phyloP scores from a whole-genome alignment of 768 basidiomycete species.

The Kondoa subrosea region DNA sequence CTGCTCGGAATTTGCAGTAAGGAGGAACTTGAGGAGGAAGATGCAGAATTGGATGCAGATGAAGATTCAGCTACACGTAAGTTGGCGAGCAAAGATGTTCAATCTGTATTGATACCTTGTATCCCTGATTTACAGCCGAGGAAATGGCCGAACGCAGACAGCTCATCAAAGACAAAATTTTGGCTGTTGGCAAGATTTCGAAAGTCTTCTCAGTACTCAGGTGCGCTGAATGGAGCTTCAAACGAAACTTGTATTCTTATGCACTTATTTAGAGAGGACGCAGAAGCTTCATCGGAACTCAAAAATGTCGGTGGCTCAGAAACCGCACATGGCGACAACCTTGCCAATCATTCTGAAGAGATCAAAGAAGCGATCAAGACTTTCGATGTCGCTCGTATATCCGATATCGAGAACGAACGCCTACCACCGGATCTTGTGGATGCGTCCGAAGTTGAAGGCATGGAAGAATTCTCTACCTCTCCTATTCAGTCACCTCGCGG shows the following conservation, averaged over 20 bases:
- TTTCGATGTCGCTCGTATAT: conserved; percentile 62
- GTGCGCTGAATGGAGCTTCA: conserved; percentile 38
- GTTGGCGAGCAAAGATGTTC: neutral
- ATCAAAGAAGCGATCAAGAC: conserved; percentile 85
- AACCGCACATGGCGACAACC: conserved; percentile 61
- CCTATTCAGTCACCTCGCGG: conserved; percentile 45
- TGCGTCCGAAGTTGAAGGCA: conserved; percentile 28
- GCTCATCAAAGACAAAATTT: conserved; percentile 94
- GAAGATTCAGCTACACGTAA: conserved; percentile 1
- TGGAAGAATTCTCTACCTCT: conserved; percentile 47
- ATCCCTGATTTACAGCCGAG: conserved; percentile 22
- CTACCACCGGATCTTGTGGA: conserved; percentile 92
- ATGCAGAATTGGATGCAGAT: conserved; percentile 30
- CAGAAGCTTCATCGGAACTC: conserved; percentile 90
- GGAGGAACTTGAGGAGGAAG: conserved; percentile 81
- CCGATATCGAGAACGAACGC: conserved; percentile 96
- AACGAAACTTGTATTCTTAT: neutral
- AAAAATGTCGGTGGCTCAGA: conserved; percentile 66
- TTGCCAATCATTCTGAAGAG: conserved; percentile 77
- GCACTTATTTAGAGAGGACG: conserved; percentile 60
- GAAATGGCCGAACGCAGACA: conserved; percentile 52
- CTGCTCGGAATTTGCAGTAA: conserved; percentile 89
- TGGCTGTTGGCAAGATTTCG: conserved; percentile 91
- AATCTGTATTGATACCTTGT: neutral
- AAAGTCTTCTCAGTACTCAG: conserved; percentile 88